phyloP scores from a whole-genome alignment of 116 monocot genomes.

The Cymodocea nodosa region DNA sequence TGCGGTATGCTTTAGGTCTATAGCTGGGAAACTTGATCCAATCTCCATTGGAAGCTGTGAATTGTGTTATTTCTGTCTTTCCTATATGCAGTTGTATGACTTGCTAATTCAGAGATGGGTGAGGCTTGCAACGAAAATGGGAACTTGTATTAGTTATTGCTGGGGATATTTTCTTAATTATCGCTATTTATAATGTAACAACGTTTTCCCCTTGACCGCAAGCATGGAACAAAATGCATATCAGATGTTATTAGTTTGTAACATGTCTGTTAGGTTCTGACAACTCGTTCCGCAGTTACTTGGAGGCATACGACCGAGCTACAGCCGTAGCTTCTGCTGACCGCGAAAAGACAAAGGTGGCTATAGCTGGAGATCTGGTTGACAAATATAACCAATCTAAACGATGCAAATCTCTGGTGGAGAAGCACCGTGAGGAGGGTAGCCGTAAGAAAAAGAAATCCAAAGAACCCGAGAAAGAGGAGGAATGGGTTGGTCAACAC shows the following conservation, averaged over 20 bases:
- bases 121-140: no score
- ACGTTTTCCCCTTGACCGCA: background rate
- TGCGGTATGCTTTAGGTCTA: no score
- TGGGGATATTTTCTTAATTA: no score
- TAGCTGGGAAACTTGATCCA: no score
- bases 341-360: constrained; percentile 17
- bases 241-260: background rate
- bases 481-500: constrained; percentile 83
- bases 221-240: background rate
- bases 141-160: no score
- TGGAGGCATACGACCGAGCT: constrained; percentile 67
- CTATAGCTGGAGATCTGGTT: constrained; percentile 47
- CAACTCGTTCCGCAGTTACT: constrained; percentile 33
- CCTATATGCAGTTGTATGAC: no score
- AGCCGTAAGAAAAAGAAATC: constrained; percentile 21
- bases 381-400: constrained; percentile 72
- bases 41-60: no score
- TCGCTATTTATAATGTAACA: no score
- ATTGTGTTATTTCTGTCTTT: no score
- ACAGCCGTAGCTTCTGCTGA: constrained; percentile 45
- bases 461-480: constrained; percentile 40
- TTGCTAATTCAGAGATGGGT: no score
- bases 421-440: constrained; percentile 55
- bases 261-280: background rate
- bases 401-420: constrained; percentile 46